Evolutionary conservation across 169 alveolate species (phyloP).

Genomic region (Plasmodium cynomolgi): DNA sequence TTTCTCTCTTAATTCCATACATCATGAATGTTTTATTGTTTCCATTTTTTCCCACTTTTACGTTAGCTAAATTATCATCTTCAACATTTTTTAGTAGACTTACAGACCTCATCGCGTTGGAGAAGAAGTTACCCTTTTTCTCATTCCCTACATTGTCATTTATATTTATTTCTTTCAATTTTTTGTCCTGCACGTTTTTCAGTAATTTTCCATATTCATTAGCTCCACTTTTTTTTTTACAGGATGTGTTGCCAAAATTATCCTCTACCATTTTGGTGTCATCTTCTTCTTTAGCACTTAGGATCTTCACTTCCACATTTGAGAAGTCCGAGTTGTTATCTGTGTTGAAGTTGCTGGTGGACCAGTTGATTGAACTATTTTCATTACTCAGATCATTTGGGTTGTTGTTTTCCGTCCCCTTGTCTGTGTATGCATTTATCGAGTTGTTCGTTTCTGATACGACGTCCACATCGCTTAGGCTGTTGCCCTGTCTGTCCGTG

Average conservation of each 20-base stretch:
- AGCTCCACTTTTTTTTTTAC: background rate
- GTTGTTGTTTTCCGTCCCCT: background rate
- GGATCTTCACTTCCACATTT: slow-evolving; percentile 17
- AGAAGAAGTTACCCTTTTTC: background rate
- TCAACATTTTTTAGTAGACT: background rate
- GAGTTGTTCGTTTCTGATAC: background rate
- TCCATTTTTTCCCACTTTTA: background rate
- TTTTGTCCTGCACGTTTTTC: background rate
- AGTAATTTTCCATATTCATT: background rate
- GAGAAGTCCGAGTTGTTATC: slow-evolving; percentile 41
- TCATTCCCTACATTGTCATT: slow-evolving; percentile 4
- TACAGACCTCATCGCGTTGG: background rate
- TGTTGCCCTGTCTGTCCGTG: background rate
- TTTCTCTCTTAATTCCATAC: background rate
- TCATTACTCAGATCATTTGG: slow-evolving; percentile 2
- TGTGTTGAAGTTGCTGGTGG: slow-evolving; percentile 11
- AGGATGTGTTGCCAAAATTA: background rate
- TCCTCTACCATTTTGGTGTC: background rate
- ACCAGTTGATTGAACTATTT: slow-evolving; percentile 11
- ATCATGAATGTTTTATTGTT: background rate
- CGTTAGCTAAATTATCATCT: background rate
- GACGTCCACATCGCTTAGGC: background rate
- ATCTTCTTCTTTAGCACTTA: slow-evolving; percentile 1
- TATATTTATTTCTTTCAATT: slow-evolving; percentile 12
- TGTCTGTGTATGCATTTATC: background rate